Conservation (phyloP, 345 rosid genomes). For the Clarkia xantiana region DNA sequence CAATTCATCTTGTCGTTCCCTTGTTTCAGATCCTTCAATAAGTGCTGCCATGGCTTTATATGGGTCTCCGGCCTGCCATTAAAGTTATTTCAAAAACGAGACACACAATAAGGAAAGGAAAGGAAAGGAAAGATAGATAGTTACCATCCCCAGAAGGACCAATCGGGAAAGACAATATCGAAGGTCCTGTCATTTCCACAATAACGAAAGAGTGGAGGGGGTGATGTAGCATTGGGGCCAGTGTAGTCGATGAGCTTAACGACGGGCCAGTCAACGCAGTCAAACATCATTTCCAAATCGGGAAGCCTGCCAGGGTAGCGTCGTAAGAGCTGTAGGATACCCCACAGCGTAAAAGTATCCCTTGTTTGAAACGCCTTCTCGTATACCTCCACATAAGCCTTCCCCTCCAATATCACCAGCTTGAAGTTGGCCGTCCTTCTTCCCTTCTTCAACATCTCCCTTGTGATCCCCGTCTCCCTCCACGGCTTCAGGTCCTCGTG, state of each 20-base stretch:
- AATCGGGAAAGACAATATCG: slow-evolving; percentile 69
- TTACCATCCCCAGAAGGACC: slow-evolving; percentile 98
- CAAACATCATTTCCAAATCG: slow-evolving; percentile 76
- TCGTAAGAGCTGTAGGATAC: slow-evolving; percentile 61
- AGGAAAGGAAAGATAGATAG: no score
- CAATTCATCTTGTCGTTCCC: slow-evolving; percentile 37
- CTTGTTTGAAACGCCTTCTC: slow-evolving; percentile 47
- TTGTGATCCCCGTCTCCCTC: slow-evolving; percentile 53
- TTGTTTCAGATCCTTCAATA: slow-evolving; percentile 35
- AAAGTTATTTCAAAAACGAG: no score
- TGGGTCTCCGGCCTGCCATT: slow-evolving; percentile 63
- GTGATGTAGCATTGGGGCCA: slow-evolving; percentile 27
- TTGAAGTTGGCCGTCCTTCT: slow-evolving; percentile 42
- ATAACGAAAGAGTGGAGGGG: slow-evolving; percentile 64
- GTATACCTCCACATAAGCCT: slow-evolving; percentile 38
- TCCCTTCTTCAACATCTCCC: slow-evolving; percentile 48
- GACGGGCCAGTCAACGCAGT: slow-evolving; percentile 72
- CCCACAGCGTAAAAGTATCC: slow-evolving; percentile 75
- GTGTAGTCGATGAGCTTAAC: slow-evolving; percentile 10
- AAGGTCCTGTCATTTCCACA: slow-evolving; percentile 42
- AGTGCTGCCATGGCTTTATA: slow-evolving; percentile 54
- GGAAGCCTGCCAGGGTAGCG: slow-evolving; percentile 69
- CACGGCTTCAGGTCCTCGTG: slow-evolving; percentile 86
- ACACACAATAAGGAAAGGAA: no score
- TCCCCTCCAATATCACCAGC: slow-evolving; percentile 39